phyloP scores from a whole-genome alignment of 345 rosid species.

The Dimocarpus longan region DNA sequence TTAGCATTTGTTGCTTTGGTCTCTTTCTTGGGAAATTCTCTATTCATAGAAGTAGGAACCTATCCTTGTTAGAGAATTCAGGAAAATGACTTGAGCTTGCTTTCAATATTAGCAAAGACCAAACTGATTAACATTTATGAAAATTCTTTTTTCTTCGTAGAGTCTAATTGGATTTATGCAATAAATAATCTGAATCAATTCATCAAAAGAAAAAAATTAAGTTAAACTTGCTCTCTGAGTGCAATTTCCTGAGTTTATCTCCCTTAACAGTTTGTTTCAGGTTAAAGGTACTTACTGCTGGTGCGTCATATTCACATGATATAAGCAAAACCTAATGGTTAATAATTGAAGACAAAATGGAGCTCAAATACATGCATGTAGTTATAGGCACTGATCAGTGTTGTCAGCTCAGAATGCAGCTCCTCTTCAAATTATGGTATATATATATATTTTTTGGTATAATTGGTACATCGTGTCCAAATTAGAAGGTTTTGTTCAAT shows the following conservation, averaged over 20 bases:
- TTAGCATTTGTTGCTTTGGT: background rate
- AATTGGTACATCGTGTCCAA: background rate
- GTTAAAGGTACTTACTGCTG: background rate
- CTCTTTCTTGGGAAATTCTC: background rate
- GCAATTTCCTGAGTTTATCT: background rate
- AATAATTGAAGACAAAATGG: background rate
- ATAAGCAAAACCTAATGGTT: background rate
- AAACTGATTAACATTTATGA: background rate
- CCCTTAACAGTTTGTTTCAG: background rate
- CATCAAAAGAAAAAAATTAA: background rate
- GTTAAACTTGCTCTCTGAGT: background rate
- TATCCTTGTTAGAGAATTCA: conserved; percentile 30
- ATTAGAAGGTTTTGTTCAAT: background rate
- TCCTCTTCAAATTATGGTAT: background rate
- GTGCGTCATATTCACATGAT: background rate
- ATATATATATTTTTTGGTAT: background rate
- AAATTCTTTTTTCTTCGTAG: background rate
- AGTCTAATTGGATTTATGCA: background rate
- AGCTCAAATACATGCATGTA: background rate
- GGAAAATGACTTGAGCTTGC: conserved; percentile 38
- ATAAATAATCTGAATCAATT: background rate
- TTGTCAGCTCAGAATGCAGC: background rate
- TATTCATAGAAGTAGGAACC: conserved; percentile 34
- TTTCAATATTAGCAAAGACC: conserved; percentile 31
- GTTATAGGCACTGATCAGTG: background rate